Conservation (phyloP, 2,329 filamentous ascomycete species). For the Akanthomyces lecanii region DNA sequence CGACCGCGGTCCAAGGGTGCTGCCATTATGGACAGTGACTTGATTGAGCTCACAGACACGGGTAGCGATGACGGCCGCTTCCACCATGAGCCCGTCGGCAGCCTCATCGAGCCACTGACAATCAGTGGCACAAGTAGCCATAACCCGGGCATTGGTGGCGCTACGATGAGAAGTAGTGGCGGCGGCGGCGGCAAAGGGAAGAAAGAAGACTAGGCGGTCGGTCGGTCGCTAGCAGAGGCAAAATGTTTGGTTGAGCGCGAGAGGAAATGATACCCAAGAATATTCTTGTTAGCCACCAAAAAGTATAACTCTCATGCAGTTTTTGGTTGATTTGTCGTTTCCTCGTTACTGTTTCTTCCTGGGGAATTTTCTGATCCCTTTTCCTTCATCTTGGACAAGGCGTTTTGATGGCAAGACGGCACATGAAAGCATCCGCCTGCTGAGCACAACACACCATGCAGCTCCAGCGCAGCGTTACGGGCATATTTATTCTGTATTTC, state of each 20-base stretch:
- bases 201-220: slow-evolving; percentile 39
- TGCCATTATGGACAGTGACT: slow-evolving; percentile 49
- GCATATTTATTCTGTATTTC: neutral
- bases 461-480: neutral
- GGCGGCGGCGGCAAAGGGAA: slow-evolving; percentile 38
- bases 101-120: slow-evolving; percentile 30
- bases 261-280: slow-evolving; percentile 13
- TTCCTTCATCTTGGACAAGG: slow-evolving; percentile 8
- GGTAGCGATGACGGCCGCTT: slow-evolving; percentile 50
- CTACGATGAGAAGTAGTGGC: slow-evolving; percentile 33
- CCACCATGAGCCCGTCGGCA: slow-evolving; percentile 22
- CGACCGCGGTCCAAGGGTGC: slow-evolving; percentile 30
- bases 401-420: slow-evolving; percentile 10
- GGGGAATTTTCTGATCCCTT: neutral
- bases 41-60: slow-evolving; percentile 68
- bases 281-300: neutral
- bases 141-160: slow-evolving; percentile 34
- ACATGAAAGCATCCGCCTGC: neutral
- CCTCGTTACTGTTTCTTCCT: neutral
- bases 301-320: neutral
- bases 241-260: neutral
- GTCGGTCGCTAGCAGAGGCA: too few relatives aligned
- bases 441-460: neutral
- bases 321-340: neutral
- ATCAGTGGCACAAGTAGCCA: slow-evolving; percentile 34